These are phyloP conservation scores for Cyclocybe aegerita DNA, from an alignment of 768 basidiomycete species.

Conservation along the genomic window DNA sequence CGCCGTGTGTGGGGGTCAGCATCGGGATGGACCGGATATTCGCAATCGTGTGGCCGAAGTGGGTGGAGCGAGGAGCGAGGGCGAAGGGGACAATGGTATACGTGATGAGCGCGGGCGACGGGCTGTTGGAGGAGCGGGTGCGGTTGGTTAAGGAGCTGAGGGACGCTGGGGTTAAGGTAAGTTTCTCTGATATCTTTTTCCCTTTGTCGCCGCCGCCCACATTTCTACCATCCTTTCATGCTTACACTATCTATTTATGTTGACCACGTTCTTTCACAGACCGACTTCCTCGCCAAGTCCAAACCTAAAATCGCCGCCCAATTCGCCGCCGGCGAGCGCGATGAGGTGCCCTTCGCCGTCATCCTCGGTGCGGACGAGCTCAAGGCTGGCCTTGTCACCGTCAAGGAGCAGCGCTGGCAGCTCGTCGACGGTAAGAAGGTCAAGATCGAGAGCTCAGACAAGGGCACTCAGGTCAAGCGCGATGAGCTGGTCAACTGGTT, in stretches of 20 bases:
- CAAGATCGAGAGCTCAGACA: slow-evolving; percentile 61
- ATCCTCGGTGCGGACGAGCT: slow-evolving; percentile 90
- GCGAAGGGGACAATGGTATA: slow-evolving; percentile 92
- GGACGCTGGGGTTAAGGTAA: slow-evolving; percentile 84
- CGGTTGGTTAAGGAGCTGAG: slow-evolving; percentile 76
- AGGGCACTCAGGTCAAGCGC: slow-evolving; percentile 66
- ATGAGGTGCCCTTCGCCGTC: slow-evolving; percentile 90
- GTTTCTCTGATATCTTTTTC: slow-evolving; percentile 16
- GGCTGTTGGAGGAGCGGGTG: slow-evolving; percentile 83
- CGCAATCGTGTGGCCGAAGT: slow-evolving; percentile 85
- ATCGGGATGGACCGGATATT: slow-evolving; percentile 95
- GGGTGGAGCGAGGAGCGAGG: slow-evolving; percentile 75
- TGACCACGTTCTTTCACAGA: slow-evolving; percentile 38
- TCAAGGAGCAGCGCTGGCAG: slow-evolving; percentile 91
- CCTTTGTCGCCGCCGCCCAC: neutral
- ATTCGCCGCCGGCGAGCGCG: slow-evolving; percentile 87
- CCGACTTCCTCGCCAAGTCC: slow-evolving; percentile 89
- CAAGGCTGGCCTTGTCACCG: slow-evolving; percentile 78
- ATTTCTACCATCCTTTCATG: neutral
- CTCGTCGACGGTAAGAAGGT: slow-evolving; percentile 69
- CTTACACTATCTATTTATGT: neutral
- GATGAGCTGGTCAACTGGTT: slow-evolving; percentile 64
- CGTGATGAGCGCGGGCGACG: slow-evolving; percentile 90
- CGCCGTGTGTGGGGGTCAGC: slow-evolving; percentile 88
- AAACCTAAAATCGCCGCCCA: slow-evolving; percentile 89